Evolutionary conservation across 768 basidiomycete genomes (phyloP).

Genomic region (Calocera cornea): DNA sequence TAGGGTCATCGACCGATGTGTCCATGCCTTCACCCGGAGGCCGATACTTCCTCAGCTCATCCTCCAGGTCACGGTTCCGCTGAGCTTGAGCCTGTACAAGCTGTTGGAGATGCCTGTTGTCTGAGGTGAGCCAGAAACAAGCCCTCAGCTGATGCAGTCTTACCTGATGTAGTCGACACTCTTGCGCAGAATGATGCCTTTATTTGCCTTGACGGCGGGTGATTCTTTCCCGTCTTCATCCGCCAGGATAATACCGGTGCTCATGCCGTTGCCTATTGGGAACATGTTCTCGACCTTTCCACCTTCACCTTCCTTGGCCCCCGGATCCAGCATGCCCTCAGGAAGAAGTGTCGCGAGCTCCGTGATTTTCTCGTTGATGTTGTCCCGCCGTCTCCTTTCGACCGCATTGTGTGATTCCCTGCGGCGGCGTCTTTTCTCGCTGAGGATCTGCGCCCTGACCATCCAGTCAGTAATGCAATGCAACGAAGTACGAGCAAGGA

Average conservation of each 20-base stretch:
- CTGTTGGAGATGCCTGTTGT: slow-evolving; percentile 59
- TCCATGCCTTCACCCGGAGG: background rate
- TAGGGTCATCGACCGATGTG: background rate
- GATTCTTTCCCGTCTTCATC: slow-evolving; percentile 14
- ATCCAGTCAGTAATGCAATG: background rate
- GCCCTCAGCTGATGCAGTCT: background rate
- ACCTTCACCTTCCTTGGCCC: slow-evolving; percentile 25
- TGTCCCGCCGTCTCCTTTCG: slow-evolving; percentile 72
- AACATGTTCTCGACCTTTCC: slow-evolving; percentile 5
- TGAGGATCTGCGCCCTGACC: slow-evolving; percentile 41
- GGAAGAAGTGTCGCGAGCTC: slow-evolving; percentile 83
- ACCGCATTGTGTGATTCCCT: slow-evolving; percentile 88
- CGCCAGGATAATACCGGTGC: background rate
- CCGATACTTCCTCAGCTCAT: slow-evolving; percentile 34
- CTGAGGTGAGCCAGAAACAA: background rate
- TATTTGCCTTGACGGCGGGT: slow-evolving; percentile 68
- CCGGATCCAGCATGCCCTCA: slow-evolving; percentile 59
- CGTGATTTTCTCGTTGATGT: slow-evolving; percentile 90
- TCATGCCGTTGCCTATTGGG: slow-evolving; percentile 7
- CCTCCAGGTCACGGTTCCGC: slow-evolving; percentile 66
- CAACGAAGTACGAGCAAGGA: background rate
- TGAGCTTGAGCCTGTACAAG: slow-evolving; percentile 67
- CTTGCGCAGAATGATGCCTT: slow-evolving; percentile 85
- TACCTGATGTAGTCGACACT: slow-evolving; percentile 53
- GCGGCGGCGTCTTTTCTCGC: slow-evolving; percentile 67